A percentile compares a stretch with the other conserved stretches of the same genome.
Conservation (phyloP, 2,329 filamentous ascomycete genomes). For the Chalaropsis ovoidea region DNA sequence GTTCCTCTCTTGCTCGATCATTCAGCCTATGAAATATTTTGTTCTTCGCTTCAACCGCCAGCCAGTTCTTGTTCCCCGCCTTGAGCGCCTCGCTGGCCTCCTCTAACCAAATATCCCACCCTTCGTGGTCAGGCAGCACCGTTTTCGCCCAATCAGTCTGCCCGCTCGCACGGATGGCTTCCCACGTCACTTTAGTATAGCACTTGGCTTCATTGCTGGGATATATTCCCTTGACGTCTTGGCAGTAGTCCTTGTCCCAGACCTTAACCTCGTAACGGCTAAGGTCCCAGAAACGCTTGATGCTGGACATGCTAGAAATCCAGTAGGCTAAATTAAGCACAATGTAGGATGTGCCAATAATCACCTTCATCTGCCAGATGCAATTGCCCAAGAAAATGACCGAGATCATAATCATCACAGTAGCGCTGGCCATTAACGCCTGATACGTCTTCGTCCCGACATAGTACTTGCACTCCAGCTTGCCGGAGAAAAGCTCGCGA, state of each 20-base stretch:
- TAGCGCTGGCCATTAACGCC: constrained; percentile 47
- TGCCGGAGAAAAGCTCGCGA: constrained; percentile 52
- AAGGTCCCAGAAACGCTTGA: constrained; percentile 47
- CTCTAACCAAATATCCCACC: constrained; percentile 46
- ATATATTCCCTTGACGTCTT: background rate
- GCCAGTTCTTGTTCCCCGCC: constrained; percentile 34
- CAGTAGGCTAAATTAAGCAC: constrained; percentile 51
- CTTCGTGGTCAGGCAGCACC: constrained; percentile 42
- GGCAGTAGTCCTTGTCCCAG: constrained; percentile 30
- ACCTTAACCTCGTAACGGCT: constrained; percentile 40
- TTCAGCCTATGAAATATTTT: constrained; percentile 35
- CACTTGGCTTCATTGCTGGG: constrained; percentile 25
- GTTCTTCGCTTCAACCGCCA: constrained; percentile 42
- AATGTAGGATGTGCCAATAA: constrained; percentile 49
- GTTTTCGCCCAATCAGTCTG: constrained; percentile 46
- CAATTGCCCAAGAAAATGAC: constrained; percentile 54
- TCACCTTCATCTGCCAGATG: constrained; percentile 49
- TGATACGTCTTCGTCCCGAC: constrained; percentile 38
- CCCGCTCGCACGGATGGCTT: constrained; percentile 46
- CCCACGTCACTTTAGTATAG: constrained; percentile 50
- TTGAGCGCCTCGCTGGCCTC: constrained; percentile 39
- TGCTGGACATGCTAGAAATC: constrained; percentile 43
- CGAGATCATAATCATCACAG: constrained; percentile 50
- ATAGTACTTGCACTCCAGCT: constrained; percentile 49
- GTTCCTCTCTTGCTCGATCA: too few species aligned